phyloP scores from a whole-genome alignment of 257 asterid species.

The Solanum medicagineum region DNA sequence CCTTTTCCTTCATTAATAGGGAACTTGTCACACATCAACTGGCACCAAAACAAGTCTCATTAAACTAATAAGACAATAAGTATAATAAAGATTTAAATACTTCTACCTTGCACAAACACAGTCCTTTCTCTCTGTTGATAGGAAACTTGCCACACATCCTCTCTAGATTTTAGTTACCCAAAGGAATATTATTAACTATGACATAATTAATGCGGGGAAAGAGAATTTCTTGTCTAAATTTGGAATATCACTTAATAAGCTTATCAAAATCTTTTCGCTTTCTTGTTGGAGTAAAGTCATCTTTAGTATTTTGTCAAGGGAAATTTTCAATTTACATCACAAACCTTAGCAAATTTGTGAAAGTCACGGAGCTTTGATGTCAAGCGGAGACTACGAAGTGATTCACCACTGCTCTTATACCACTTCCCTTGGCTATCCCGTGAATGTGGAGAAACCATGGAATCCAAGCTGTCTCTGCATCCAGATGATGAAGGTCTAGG shows the following conservation, averaged over 20 bases:
- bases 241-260: neutral
- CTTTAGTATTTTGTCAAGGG: neutral
- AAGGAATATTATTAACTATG: neutral
- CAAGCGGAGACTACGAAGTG: constrained; percentile 70
- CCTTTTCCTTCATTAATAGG: neutral
- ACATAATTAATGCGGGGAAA: neutral
- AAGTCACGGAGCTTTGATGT: constrained; percentile 92
- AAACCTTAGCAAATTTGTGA: constrained; percentile 82
- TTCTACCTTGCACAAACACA: neutral
- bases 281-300: neutral
- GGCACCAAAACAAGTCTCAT: neutral
- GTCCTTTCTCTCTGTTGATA: neutral
- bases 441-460: constrained; percentile 45
- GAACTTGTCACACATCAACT: neutral
- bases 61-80: neutral
- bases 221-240: neutral
- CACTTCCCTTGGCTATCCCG: constrained; percentile 69
- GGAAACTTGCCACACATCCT: neutral
- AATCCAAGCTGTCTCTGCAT: constrained; percentile 53
- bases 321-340: constrained; percentile 3
- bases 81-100: neutral
- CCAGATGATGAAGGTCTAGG: constrained; percentile 47
- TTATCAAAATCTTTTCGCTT: neutral
- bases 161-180: neutral
- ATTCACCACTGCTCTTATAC: constrained; percentile 51